Percentiles rank a stretch among this genome's conserved stretches.
phyloP scores from a whole-genome alignment of 305 asterid genomes.

The Fraxinus xanthoxyloides region DNA sequence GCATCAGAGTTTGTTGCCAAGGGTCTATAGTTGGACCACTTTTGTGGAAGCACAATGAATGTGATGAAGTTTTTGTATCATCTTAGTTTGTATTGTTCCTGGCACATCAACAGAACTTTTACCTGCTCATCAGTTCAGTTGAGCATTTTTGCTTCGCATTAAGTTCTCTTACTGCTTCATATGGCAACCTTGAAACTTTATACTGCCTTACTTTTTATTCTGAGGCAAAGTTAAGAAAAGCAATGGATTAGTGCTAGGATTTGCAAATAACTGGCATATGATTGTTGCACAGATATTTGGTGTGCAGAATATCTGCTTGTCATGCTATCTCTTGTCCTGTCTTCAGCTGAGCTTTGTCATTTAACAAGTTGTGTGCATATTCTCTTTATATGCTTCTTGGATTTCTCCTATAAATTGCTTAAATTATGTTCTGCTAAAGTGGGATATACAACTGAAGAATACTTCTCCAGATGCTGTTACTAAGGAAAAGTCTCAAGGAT shows the following conservation, averaged over 20 bases:
- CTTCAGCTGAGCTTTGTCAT: constrained; percentile 13
- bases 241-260: constrained; percentile 11
- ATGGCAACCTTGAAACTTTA: constrained; percentile 8
- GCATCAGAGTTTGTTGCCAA: neutral
- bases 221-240: constrained; percentile 4
- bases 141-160: constrained; percentile 5
- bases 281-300: constrained; percentile 18
- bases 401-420: constrained; percentile 20
- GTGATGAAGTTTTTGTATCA: neutral
- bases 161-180: neutral
- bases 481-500: constrained; percentile 97
- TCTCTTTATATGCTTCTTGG: constrained; percentile 25
- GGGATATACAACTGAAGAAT: constrained; percentile 33
- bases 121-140: neutral
- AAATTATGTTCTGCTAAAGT: constrained; percentile 18
- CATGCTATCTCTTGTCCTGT: constrained; percentile 8
- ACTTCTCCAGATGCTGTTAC: constrained; percentile 79
- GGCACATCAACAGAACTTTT: constrained; percentile 3
- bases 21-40: neutral
- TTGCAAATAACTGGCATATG: neutral
- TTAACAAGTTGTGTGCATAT: constrained; percentile 14
- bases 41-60: constrained; percentile 6
- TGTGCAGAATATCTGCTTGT: constrained; percentile 4
- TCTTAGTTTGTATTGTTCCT: constrained; percentile 18
- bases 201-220: constrained; percentile 20